Base-by-base conservation (phyloP, 2,329 filamentous ascomycete genomes). In the Samsoniella hepiali region DNA sequence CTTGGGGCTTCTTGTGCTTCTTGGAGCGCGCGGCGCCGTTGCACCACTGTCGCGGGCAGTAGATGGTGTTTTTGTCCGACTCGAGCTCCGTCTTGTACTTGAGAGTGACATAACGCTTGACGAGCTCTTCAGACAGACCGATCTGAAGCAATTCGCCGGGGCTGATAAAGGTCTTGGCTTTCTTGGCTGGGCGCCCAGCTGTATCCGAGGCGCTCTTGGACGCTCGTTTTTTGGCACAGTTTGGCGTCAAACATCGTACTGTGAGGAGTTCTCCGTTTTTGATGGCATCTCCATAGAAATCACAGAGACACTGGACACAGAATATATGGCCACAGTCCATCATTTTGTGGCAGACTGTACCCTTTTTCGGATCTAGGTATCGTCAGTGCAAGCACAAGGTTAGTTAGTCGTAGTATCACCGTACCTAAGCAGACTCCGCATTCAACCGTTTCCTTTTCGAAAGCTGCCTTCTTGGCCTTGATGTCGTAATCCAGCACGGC, bases 51-150 rank as follows among this genome's bases (percentile, higher is more conserved):
- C 95, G 86, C 0, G 95, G 95, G 71, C 95, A 99, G 74, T 96
- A 98, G 40, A 97, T 84, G 0, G 93, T 97, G 64, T 88, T 89
- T 71, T 93, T 96, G 76, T 98, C 93, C 0, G 91, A 88, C 75
- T 98, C 95, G 3, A 98, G 85, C 73, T 92, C 90, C 67, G 90
- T 91, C 78, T 98, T 98, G 71, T 96, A 91, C 77, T 95, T 97
- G 65, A 98, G 82, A 44, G 87, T 88, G 5, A 96, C 91, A 73
- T 96, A 99, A 62, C 95, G 89, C 71, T 91, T 88, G 2, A 97
- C 92, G 40, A 83, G 84, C 17, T 90, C 86, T 64, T 89, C 84
- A 2, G 86, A 80, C 1, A 94, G 76, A 0, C 89, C 88, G 51
- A 94, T 91, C 70, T 91, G 88, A 5, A 93, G 79, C 49, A 98